Percentiles rank a stretch among this genome's conserved stretches.
phyloP scores from a whole-genome alignment of 208 protist species.

The Lotmaria passim region DNA sequence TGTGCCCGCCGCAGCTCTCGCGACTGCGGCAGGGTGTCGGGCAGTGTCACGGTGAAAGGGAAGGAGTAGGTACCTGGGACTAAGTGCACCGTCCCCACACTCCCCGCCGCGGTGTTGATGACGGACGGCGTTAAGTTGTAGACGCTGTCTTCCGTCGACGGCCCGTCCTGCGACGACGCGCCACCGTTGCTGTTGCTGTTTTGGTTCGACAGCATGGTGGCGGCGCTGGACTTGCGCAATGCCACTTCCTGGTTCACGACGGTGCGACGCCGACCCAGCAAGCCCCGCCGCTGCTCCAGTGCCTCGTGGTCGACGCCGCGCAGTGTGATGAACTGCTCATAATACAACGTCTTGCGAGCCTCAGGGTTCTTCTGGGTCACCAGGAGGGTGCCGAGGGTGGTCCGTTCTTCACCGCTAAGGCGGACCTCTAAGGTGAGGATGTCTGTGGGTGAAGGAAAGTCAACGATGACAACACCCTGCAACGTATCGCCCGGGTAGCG shows the following conservation, averaged over 20 bases:
- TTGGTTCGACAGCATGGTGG: neutral
- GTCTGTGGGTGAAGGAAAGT: conserved; percentile 33
- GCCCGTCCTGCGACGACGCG: neutral
- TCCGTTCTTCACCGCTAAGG: conserved; percentile 42
- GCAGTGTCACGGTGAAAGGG: conserved; percentile 62
- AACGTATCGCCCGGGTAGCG: conserved; percentile 64
- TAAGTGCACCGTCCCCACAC: conserved; percentile 24
- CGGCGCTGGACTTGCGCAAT: conserved; percentile 3
- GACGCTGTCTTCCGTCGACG: neutral
- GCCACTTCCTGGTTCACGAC: conserved; percentile 15
- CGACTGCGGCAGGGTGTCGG: conserved; percentile 55
- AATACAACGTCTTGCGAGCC: conserved; percentile 51
- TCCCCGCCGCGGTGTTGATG: neutral
- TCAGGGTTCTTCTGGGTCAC: conserved; percentile 40
- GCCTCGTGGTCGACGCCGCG: conserved; percentile 41
- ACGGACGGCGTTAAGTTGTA: conserved; percentile 12
- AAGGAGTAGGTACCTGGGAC: conserved; percentile 71
- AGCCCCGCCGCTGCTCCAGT: conserved; percentile 17
- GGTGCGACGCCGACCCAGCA: conserved; percentile 9
- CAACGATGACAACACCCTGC: conserved; percentile 56
- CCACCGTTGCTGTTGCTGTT: neutral
- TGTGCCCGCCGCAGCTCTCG: conserved; percentile 26
- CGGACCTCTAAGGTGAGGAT: conserved; percentile 46
- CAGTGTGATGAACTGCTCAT: conserved; percentile 54
- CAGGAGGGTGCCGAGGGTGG: conserved; percentile 38